Evolutionary conservation across 1,139 yeast species (phyloP).

Genomic region (Diutina mesorugosa): DNA sequence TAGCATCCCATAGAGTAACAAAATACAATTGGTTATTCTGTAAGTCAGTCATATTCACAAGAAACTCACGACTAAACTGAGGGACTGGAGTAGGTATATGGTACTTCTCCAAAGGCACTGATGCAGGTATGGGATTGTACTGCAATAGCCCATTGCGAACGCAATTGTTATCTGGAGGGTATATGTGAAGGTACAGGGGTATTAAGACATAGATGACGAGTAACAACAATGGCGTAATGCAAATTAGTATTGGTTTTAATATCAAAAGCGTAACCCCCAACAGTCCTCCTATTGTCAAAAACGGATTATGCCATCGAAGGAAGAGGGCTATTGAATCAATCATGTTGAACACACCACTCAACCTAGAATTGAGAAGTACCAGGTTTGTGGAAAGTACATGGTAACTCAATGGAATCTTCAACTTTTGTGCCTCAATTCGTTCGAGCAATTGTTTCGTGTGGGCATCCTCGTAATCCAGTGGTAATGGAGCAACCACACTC

Average conservation of each 20-base stretch:
- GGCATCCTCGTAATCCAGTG: constrained; percentile 9
- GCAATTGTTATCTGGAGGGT: constrained; percentile 22
- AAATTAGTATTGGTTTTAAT: constrained; percentile 45
- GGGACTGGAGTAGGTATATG: constrained; percentile 63
- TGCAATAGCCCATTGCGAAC: constrained; percentile 12
- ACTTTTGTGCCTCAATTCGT: constrained; percentile 46
- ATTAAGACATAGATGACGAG: constrained; percentile 45
- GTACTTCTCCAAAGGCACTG: constrained; percentile 32
- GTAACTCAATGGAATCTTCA: constrained; percentile 43
- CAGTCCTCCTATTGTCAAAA: constrained; percentile 47
- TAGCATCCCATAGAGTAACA: constrained; percentile 48
- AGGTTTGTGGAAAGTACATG: constrained; percentile 35
- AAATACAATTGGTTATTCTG: constrained; percentile 74
- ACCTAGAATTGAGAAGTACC: constrained; percentile 59
- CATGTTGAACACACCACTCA: constrained; percentile 46
- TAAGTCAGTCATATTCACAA: constrained; percentile 68
- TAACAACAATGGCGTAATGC: constrained; percentile 42
- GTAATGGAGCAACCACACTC: constrained; percentile 45
- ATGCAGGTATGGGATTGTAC: constrained; percentile 40
- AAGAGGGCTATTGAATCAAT: constrained; percentile 43
- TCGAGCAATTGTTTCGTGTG: constrained; percentile 20
- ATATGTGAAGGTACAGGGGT: constrained; percentile 48
- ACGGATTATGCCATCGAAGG: constrained; percentile 53
- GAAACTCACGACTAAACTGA: constrained; percentile 66
- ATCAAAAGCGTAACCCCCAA: constrained; percentile 44